Evolutionary conservation across 1,284 basidiomycete genomes (phyloP).

Genomic region (Pisolithus thermaeus): DNA sequence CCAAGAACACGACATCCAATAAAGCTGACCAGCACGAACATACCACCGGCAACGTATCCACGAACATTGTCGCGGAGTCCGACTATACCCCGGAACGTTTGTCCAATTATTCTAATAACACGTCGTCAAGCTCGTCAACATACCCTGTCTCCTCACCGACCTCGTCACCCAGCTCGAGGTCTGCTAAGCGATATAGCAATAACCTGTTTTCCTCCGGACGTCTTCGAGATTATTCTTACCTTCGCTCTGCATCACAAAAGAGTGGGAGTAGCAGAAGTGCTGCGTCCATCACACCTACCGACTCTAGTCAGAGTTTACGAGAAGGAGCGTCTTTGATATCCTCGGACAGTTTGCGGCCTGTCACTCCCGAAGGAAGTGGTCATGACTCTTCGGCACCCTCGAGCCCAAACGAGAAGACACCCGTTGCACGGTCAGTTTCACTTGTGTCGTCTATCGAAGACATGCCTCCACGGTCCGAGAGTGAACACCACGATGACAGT

Average conservation of each 20-base stretch:
- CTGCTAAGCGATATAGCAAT: slow-evolving; percentile 70
- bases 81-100: slow-evolving; percentile 35
- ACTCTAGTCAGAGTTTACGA: slow-evolving; percentile 37
- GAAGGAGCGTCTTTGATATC: slow-evolving; percentile 40
- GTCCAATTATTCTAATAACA: slow-evolving; percentile 42
- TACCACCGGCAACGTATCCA: slow-evolving; percentile 11
- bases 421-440: slow-evolving; percentile 36
- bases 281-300: slow-evolving; percentile 47
- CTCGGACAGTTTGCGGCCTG: slow-evolving; percentile 42
- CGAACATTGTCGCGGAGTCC: slow-evolving; percentile 33
- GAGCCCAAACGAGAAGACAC: slow-evolving; percentile 43
- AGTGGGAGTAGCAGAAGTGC: slow-evolving; percentile 41
- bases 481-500: slow-evolving; percentile 22
- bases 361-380: slow-evolving; percentile 46
- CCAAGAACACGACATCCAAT: slow-evolving; percentile 28
- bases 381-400: slow-evolving; percentile 39
- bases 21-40: slow-evolving; percentile 22
- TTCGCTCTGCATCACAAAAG: slow-evolving; percentile 49
- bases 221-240: slow-evolving; percentile 65
- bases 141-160: slow-evolving; percentile 38
- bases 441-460: slow-evolving; percentile 28
- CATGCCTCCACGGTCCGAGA: slow-evolving; percentile 12
- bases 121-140: slow-evolving; percentile 30
- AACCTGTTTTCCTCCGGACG: slow-evolving; percentile 77
- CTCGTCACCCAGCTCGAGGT: slow-evolving; percentile 38